Conservation (phyloP, 208 protist genomes). For the Novymonas esmeraldas region DNA sequence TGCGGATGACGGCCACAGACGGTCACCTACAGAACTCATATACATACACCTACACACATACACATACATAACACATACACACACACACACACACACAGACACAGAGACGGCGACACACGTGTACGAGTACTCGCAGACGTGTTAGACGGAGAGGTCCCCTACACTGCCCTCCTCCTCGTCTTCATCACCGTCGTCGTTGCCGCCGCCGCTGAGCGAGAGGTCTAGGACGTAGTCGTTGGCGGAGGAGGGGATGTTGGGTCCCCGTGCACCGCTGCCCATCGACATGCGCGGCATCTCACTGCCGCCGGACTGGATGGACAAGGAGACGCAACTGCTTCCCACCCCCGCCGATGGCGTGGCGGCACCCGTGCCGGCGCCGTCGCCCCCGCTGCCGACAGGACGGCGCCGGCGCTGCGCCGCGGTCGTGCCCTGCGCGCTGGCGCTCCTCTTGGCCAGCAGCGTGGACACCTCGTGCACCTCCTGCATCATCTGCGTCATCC, state of each 20-base stretch:
- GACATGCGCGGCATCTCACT: background rate
- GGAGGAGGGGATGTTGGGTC: slow-evolving; percentile 17
- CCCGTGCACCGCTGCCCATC: background rate
- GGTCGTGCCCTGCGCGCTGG: slow-evolving; percentile 11
- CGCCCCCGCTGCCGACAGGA: background rate
- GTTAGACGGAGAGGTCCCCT: too few relatives aligned
- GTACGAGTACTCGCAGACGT: too few relatives aligned
- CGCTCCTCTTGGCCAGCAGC: slow-evolving; percentile 17
- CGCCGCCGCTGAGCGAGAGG: slow-evolving; percentile 24
- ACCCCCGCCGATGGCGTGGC: background rate
- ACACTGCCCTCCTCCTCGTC: too few relatives aligned
- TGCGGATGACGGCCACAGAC: too few relatives aligned
- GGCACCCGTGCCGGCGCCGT: background rate
- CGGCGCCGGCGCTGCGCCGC: slow-evolving; percentile 1
- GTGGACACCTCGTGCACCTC: slow-evolving; percentile 47
- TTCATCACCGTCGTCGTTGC: slow-evolving; percentile 3
- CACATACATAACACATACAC: background rate
- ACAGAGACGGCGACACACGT: too few relatives aligned
- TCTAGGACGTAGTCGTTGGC: slow-evolving; percentile 24
- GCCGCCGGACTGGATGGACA: background rate
- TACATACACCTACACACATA: too few relatives aligned
- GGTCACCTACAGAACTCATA: too few relatives aligned
- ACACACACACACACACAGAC: too few relatives aligned
- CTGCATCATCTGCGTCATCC: slow-evolving; percentile 65
- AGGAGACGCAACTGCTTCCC: background rate